phyloP scores from a whole-genome alignment of 345 rosid species.

The Barbarea vulgaris region DNA sequence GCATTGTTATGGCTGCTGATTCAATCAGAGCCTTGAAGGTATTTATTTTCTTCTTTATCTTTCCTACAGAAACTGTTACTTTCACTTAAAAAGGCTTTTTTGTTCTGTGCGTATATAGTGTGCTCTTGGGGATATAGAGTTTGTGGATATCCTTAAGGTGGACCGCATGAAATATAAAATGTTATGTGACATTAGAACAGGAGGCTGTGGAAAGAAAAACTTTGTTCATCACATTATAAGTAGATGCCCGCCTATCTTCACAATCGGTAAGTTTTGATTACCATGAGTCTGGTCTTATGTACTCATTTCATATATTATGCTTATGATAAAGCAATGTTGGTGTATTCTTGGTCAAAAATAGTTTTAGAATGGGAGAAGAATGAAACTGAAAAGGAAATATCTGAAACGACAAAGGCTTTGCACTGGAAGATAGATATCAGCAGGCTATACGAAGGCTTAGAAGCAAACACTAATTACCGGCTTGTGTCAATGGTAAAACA shows the following conservation, averaged over 20 bases:
- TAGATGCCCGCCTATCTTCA: constrained; percentile 21
- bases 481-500: constrained; percentile 28
- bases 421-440: constrained; percentile 19
- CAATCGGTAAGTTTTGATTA: constrained; percentile 18
- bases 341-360: not conserved
- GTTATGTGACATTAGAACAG: constrained; percentile 13
- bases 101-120: constrained; percentile 9
- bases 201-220: constrained; percentile 30
- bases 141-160: constrained; percentile 26
- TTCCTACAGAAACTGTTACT: not conserved
- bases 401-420: constrained; percentile 18
- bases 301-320: not conserved
- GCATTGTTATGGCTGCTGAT: constrained; percentile 16
- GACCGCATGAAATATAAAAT: not conserved
- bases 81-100: not conserved
- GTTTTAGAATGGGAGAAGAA: constrained; percentile 26
- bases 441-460: constrained; percentile 3
- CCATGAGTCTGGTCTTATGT: not conserved
- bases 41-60: not conserved
- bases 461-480: constrained; percentile 1
- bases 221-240: not conserved
- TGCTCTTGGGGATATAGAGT: constrained; percentile 8
- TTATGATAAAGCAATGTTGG: not conserved
- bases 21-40: constrained; percentile 27
- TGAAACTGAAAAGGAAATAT: constrained; percentile 20